A percentile compares a stretch with the other conserved stretches of the same genome.
Evolutionary conservation across 2,329 filamentous ascomycete genomes (phyloP).

Genomic region (Elsinoe perseae): DNA sequence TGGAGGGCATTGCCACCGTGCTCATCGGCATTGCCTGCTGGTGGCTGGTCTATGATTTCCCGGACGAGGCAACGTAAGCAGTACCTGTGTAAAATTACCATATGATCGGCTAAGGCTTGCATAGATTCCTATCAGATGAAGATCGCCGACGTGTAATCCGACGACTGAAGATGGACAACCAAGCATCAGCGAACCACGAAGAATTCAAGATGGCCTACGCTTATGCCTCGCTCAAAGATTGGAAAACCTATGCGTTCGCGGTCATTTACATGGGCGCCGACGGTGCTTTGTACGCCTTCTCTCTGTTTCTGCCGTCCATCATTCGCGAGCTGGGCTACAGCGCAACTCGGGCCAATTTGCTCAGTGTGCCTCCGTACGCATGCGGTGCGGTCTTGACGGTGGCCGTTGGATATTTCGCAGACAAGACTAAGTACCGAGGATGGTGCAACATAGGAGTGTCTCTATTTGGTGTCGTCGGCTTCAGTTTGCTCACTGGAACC

Average conservation of each 20-base stretch:
- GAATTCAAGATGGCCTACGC: conserved; percentile 66
- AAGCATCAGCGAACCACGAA: conserved; percentile 67
- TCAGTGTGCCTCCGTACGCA: conserved; percentile 70
- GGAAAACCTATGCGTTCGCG: conserved; percentile 73
- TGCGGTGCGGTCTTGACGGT: conserved; percentile 63
- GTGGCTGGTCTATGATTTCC: conserved; percentile 78
- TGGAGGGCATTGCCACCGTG: conserved; percentile 60
- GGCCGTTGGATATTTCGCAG: conserved; percentile 64
- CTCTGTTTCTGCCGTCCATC: conserved; percentile 72
- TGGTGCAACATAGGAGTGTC: conserved; percentile 71
- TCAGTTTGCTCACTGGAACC: conserved; percentile 67
- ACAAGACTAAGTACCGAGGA: conserved; percentile 64
- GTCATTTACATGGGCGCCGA: conserved; percentile 66
- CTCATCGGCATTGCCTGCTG: conserved; percentile 60
- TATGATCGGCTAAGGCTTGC: not conserved
- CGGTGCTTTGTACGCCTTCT: conserved; percentile 67
- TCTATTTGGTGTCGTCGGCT: conserved; percentile 65
- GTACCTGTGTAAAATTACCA: conserved; percentile 23
- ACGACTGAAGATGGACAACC: conserved; percentile 62
- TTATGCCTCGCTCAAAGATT: conserved; percentile 65
- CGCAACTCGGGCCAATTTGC: conserved; percentile 58
- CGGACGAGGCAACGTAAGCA: conserved; percentile 53
- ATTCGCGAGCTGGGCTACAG: conserved; percentile 54
- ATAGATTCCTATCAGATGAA: conserved; percentile 60
- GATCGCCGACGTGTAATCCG: conserved; percentile 67